Percentiles rank a stretch among this genome's conserved stretches.
phyloP scores from a whole-genome alignment of 805 yeast genomes.

The Zygoascus biomembranicola region DNA sequence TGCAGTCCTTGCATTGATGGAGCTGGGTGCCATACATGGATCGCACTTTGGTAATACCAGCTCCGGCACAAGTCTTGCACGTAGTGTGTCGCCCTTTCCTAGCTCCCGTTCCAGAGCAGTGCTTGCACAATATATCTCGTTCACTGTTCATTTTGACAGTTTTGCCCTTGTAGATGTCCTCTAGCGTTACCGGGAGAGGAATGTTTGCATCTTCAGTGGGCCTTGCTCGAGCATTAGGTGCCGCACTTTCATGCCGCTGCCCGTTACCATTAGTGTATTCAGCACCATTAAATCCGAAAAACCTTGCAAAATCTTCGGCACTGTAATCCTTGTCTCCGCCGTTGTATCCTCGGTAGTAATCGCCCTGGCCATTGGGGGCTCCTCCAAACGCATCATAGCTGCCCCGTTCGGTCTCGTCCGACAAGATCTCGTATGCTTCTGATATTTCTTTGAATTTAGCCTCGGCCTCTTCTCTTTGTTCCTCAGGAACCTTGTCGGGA shows the following conservation, averaged over 20 bases:
- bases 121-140: constrained; percentile 61
- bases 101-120: constrained; percentile 76
- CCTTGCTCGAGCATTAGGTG: constrained; percentile 4
- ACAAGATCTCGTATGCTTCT: constrained; percentile 76
- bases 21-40: constrained; percentile 54
- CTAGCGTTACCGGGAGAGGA: constrained; percentile 55
- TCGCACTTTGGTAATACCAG: constrained; percentile 53
- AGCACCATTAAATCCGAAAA: constrained; percentile 34
- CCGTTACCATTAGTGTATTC: constrained; percentile 2
- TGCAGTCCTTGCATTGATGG: constrained; percentile 58
- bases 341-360: constrained; percentile 19
- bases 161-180: constrained; percentile 75
- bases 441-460: constrained; percentile 71
- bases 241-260: constrained; percentile 2
- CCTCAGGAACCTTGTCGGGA: constrained; percentile 79
- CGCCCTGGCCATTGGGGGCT: constrained; percentile 15
- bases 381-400: constrained; percentile 31
- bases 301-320: constrained; percentile 61
- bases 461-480: constrained; percentile 63
- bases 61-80: constrained; percentile 68
- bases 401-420: constrained; percentile 43
- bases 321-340: constrained; percentile 27
- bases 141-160: constrained; percentile 63
- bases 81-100: constrained; percentile 43
- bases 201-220: constrained; percentile 61